These are phyloP conservation scores for Pyricularia pennisetigena DNA, from an alignment of 2,329 filamentous ascomycete genomes.

Conservation along the genomic window DNA sequence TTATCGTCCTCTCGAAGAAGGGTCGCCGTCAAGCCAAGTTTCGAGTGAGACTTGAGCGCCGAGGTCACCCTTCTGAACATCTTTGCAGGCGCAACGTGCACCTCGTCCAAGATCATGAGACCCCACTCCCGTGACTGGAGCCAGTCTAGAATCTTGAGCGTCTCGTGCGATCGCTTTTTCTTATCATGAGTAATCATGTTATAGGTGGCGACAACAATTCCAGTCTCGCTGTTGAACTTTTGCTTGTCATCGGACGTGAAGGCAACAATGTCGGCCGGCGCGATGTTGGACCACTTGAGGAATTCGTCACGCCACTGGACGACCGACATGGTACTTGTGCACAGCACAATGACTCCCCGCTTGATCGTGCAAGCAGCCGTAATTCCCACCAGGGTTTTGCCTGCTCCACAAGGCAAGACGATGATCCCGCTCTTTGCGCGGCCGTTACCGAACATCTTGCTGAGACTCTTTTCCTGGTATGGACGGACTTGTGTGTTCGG, in stretches of 20 bases:
- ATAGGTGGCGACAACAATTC: slow-evolving; percentile 91
- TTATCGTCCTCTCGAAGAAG: slow-evolving; percentile 90
- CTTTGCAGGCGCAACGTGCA: slow-evolving; percentile 87
- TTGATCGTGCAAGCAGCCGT: slow-evolving; percentile 92
- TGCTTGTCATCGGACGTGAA: slow-evolving; percentile 85
- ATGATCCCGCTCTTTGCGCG: slow-evolving; percentile 92
- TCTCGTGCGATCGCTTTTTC: slow-evolving; percentile 73
- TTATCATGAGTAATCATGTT: slow-evolving; percentile 81
- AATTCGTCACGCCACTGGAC: slow-evolving; percentile 92
- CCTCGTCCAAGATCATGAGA: slow-evolving; percentile 86
- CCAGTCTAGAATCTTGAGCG: slow-evolving; percentile 92
- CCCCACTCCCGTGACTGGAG: slow-evolving; percentile 86
- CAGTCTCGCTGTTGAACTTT: slow-evolving; percentile 71
- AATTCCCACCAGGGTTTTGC: slow-evolving; percentile 89
- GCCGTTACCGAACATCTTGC: slow-evolving; percentile 96
- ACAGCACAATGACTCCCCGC: slow-evolving; percentile 84
- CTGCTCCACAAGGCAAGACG: slow-evolving; percentile 83
- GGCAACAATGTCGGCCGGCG: slow-evolving; percentile 82
- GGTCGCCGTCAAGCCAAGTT: slow-evolving; percentile 83
- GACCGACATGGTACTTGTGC: slow-evolving; percentile 91
- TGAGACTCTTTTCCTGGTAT: slow-evolving; percentile 93
- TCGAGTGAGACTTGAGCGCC: slow-evolving; percentile 82
- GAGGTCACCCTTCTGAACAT: slow-evolving; percentile 90
- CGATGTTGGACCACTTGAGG: slow-evolving; percentile 87
- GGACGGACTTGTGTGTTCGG: slow-evolving; percentile 77